These are phyloP conservation scores for Pythium oligandrum DNA, from an alignment of 352 stramenopile species.

Conservation along the genomic window DNA sequence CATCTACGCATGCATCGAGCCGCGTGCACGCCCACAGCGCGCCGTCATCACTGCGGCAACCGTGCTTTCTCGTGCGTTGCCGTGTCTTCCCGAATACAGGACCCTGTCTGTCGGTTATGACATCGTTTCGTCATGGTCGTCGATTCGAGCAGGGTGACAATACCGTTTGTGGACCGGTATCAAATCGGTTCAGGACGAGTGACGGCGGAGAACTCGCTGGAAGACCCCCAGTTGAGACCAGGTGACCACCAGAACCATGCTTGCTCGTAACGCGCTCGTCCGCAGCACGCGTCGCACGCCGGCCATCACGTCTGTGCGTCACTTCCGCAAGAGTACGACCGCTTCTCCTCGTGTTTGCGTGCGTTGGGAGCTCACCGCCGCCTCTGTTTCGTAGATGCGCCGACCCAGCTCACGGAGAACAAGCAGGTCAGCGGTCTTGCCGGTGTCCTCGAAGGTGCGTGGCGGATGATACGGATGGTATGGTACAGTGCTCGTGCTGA, in stretches of 20 bases:
- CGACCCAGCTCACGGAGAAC: conserved; percentile 78
- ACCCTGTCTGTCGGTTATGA: too few species aligned
- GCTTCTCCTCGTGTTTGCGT: not conserved
- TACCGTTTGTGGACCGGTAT: too few species aligned
- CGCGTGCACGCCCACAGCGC: too few species aligned
- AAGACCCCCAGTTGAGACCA: conserved; percentile 4
- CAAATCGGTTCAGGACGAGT: too few species aligned
- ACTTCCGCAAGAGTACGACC: conserved; percentile 72
- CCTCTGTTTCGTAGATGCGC: conserved; percentile 22
- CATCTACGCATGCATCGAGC: too few species aligned
- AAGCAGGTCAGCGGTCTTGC: conserved; percentile 61
- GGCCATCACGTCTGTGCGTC: conserved; percentile 36
- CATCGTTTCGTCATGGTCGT: too few species aligned
- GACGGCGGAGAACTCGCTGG: too few species aligned
- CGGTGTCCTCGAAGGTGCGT: conserved; percentile 64
- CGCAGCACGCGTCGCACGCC: conserved; percentile 18
- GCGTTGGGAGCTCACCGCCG: too few species aligned
- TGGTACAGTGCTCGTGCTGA: conserved; percentile 3
- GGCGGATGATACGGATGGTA: not conserved
- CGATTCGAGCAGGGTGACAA: too few species aligned
- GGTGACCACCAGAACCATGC: conserved; percentile 12
- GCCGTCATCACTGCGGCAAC: too few species aligned
- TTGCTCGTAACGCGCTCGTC: conserved; percentile 18
- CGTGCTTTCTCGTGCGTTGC: too few species aligned
- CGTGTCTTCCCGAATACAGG: too few species aligned